Conservation (phyloP, 306 rosid species). For the Oemleria cerasiformis region DNA sequence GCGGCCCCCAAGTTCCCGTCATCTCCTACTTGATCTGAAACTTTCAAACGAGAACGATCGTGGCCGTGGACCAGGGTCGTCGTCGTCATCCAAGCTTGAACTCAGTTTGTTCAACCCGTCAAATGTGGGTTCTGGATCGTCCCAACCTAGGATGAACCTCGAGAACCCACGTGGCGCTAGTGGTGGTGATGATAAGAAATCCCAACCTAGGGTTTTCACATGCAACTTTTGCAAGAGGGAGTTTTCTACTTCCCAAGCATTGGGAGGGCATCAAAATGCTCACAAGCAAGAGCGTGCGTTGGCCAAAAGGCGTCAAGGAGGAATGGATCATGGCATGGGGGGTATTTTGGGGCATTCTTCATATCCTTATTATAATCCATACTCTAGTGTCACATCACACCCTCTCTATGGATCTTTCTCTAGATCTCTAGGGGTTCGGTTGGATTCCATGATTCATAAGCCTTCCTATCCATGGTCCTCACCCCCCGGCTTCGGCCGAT, state of each 20-base stretch:
- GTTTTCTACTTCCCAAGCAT: constrained; percentile 72
- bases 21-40: constrained; percentile 34
- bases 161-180: neutral
- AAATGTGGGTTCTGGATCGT: neutral
- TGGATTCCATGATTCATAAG: constrained; percentile 65
- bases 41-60: constrained; percentile 10
- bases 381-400: constrained; percentile 25
- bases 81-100: constrained; percentile 18
- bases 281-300: constrained; percentile 74
- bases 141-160: constrained; percentile 6
- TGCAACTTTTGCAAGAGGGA: constrained; percentile 70
- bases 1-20: constrained; percentile 18
- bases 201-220: constrained; percentile 37
- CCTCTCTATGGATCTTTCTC: constrained; percentile 31
- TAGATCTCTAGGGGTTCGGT: constrained; percentile 48
- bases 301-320: constrained; percentile 66
- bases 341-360: constrained; percentile 25
- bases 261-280: constrained; percentile 88
- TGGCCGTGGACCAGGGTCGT: neutral
- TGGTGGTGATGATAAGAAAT: neutral
- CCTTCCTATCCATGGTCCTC: constrained; percentile 29
- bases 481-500: constrained; percentile 9
- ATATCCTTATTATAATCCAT: constrained; percentile 35
- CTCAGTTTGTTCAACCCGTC: constrained; percentile 32
- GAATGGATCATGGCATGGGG: constrained; percentile 17